Evolutionary conservation across 345 rosid species (phyloP), one percentile per base, ranked within the genome.

Genomic region (Noccaea caerulescens): DNA sequence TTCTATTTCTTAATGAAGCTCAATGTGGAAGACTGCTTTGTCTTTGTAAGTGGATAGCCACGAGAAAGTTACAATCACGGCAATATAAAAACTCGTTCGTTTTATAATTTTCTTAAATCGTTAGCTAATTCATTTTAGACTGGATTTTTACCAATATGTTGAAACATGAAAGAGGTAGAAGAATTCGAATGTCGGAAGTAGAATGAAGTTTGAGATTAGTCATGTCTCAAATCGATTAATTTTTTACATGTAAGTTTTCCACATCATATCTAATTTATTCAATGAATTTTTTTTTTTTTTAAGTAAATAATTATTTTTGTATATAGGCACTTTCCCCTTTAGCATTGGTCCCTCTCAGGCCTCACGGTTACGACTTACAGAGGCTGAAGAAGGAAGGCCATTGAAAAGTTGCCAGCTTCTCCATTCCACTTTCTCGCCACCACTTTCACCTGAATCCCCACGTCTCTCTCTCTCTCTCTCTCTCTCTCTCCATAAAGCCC

Each of bases 391-490:
- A 27, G 30, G 66, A 58, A 70, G 7, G 66, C 51, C 67, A 56
- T 45, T 65, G 45, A 58, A 73, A 73, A 65, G 66, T 64, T 63
- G 65, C 42, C 71, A 72, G 76, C 70, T 72, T 72, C 41, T 55
- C 18, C 56, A 27, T 39, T 70, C 75, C 75, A 60, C 68, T 71
- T 41, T 71, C 75, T 71, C 53, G 51, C 75, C 68, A 71, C 58
- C 68, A 51, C 74, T 61, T 69, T 52, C 75, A 70, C 76, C 76
- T 70, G 76, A 63, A 70, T 39, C 58, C 63, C 34, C 50, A 66
- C 42, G 53, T 49, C 65, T 41, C 72, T 11, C 49, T 53, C 51
- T 44, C 50, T 60, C 67, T 69, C 49, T 23, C 52, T 5, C 67
- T 69, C 47, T 23, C 52, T 5, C 53, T 14, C 76, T 45, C 39